Conservation (phyloP, 176 grass and related monocot genomes). For the Hyparrhenia diplandra region DNA sequence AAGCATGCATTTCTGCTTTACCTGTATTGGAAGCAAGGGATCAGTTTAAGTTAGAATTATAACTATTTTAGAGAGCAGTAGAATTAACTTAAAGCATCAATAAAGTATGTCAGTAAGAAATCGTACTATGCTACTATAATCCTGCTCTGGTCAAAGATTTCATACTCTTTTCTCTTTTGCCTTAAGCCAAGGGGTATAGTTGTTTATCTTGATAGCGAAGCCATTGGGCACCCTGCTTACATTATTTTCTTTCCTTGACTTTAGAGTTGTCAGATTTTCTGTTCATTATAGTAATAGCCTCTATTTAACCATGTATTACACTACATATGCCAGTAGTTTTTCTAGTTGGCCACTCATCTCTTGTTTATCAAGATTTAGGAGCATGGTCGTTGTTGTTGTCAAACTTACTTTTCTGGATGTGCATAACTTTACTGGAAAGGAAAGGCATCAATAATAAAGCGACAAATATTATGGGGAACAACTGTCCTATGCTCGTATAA, state of each 20-base stretch:
- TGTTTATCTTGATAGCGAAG: not conserved
- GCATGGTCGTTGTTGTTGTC: not conserved
- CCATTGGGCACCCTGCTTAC: not conserved
- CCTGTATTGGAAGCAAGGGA: not conserved
- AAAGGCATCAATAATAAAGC: not conserved
- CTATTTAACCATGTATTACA: not conserved
- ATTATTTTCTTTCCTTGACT: not conserved
- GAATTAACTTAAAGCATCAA: not conserved
- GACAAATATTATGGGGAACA: not conserved
- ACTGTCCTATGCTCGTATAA: not conserved
- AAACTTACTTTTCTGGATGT: not conserved
- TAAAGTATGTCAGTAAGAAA: not conserved
- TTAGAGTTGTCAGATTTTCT: not conserved
- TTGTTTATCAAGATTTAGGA: not conserved
- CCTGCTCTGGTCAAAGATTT: not conserved
- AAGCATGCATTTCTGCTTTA: not conserved
- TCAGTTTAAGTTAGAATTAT: not conserved
- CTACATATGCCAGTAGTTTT: not conserved
- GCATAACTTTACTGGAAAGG: not conserved
- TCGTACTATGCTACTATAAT: not conserved
- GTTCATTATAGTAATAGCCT: not conserved
- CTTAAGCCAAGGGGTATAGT: not conserved
- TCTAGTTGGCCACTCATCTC: not conserved
- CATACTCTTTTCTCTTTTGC: not conserved
- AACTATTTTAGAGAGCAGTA: not conserved